Base-by-base conservation (phyloP, 2,329 filamentous ascomycete genomes). In the Alternaria brassicicola region DNA sequence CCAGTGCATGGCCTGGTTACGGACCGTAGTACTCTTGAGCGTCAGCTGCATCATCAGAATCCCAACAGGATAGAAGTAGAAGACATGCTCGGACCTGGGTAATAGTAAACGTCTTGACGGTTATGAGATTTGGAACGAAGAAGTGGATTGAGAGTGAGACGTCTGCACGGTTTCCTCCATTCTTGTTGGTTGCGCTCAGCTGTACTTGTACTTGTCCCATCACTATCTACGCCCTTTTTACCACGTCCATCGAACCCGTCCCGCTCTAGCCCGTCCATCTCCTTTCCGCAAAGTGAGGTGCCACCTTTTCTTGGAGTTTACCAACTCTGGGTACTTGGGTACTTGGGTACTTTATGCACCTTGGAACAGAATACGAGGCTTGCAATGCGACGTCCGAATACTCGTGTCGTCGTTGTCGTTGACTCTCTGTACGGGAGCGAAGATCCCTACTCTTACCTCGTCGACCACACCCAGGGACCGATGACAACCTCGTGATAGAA, bases 1-100 rank as follows among this genome's bases (percentile, higher is more conserved):
- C 36, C 76, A 71, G 58, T 78, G 81, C 78, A 81, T 82, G 61
- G 71, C 79, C 42, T 76, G 77, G 4, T 78, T 79, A 41, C 28
- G 41, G 12, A 41, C 41, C 13, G 49, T 52, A 25, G 47, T 52
- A 8, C 54, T 51, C 48, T 73, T 68, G 13, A 82, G 65, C 73
- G 9, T 79, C 47, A 50, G 75, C 73, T 31, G 69, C 46, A 56
- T 35, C 7, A 31, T 17, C 33, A 47, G 17, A 15, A 56, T 50
- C n/a, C 41, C 46, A 2, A 60, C 35, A 23, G 62, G 12, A 64
- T 49, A 17, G 30, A 21, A 15, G 3, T 23, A 15, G 52, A 43
- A 41, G 52, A 17, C 35, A 49, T 57, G 23, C 21, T 36, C 6
- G 31, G 46, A 10, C 35, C 6, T 17, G 6, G 15, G 19, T 10